These are phyloP conservation scores for Mycena metata DNA, from an alignment of 768 basidiomycete genomes.

Conservation along the genomic window DNA sequence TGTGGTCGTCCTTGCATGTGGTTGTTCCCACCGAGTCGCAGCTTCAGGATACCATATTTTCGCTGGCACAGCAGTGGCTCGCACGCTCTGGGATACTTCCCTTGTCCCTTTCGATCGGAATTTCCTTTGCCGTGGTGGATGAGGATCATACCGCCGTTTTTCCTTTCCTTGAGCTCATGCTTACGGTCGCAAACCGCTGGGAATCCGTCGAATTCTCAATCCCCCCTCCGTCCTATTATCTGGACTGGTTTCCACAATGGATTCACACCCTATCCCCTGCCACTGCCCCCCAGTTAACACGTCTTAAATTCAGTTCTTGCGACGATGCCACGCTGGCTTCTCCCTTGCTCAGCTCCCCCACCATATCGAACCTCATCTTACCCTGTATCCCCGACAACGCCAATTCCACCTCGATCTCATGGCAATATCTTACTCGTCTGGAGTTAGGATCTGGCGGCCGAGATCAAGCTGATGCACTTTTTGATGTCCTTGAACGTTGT, in stretches of 20 bases:
- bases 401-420: neutral
- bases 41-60: neutral
- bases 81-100: neutral
- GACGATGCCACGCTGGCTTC: neutral
- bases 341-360: neutral
- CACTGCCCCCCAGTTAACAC: neutral
- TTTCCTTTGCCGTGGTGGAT: neutral
- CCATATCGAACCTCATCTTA: neutral
- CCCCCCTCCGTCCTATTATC: neutral
- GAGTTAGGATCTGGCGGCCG: neutral
- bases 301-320: neutral
- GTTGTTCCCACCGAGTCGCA: neutral
- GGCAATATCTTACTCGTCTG: conserved; percentile 2
- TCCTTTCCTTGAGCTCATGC: neutral
- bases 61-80: neutral
- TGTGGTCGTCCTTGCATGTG: conserved; percentile 43
- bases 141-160: neutral
- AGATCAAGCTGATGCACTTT: neutral
- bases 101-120: conserved; percentile 1
- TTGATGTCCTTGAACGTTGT: neutral
- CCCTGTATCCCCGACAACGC: neutral
- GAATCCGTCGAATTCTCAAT: neutral
- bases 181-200: conserved; percentile 1
- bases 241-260: neutral
- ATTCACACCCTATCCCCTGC: neutral